Conservation (phyloP, 768 basidiomycete species). For the Crepidotus variabilis region DNA sequence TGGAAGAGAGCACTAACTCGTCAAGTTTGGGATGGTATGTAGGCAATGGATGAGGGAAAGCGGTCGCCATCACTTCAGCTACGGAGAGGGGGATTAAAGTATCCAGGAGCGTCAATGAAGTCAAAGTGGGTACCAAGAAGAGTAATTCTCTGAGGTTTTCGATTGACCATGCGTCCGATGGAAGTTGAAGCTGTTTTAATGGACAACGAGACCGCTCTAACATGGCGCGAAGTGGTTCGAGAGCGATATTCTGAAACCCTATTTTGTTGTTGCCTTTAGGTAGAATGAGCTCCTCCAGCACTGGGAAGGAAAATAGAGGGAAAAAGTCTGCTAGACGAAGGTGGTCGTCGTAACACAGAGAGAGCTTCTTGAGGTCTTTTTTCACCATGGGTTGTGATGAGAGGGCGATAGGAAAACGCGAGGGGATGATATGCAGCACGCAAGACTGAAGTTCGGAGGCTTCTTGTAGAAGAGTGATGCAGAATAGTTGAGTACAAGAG, state of each 20-base stretch:
- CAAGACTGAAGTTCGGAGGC: neutral
- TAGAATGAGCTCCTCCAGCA: neutral
- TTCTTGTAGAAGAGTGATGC: neutral
- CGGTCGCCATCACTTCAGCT: neutral
- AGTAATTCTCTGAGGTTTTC: neutral
- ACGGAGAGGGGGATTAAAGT: neutral
- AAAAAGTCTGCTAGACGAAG: no score
- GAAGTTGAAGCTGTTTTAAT: neutral
- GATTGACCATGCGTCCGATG: neutral
- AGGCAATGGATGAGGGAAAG: neutral
- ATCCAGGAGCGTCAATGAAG: neutral
- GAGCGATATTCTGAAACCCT: neutral
- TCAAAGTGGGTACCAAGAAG: neutral
- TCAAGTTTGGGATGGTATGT: neutral
- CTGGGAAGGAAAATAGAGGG: neutral
- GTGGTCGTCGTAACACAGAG: no score
- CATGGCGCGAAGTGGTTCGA: neutral
- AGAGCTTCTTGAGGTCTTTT: no score
- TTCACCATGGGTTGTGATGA: neutral
- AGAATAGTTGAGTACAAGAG: neutral
- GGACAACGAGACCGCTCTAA: neutral
- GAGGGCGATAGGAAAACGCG: neutral
- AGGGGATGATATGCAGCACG: neutral
- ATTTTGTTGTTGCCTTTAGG: neutral
- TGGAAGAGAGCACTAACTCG: neutral